Evolutionary conservation across 176 grass and related monocot species (phyloP), one percentile per base, ranked within the genome.

Genomic region (Phragmites australis): DNA sequence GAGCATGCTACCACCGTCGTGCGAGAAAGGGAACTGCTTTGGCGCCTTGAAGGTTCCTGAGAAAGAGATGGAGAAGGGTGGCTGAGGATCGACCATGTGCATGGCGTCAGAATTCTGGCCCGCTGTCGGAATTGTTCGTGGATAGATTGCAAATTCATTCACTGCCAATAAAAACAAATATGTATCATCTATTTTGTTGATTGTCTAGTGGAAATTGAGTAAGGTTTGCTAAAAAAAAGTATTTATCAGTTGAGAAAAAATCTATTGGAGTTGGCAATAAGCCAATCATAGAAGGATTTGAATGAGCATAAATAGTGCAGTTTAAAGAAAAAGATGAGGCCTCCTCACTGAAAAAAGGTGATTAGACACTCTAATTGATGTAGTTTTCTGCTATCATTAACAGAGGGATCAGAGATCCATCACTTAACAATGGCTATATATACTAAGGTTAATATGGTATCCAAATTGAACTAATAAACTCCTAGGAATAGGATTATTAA

Each of bases 51-150:
- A 72, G 32, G 40, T 47, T 62, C 41, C 65, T 6, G 84, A 76
- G 59, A 93, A 97, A 15, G 90, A 89, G 29, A 80, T 89, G 23
- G 90, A 86, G 51, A 97, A 85, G 15, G 89, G 34, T 1, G 34
- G 83, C 19, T 82, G 86, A 62, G 12, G 58, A 34, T 83, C 63
- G 0, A 61, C 48, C 21, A 47, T 26, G 3, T 54, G 74, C 63
- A 93, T 31, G 31, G 66, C 1, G 0, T 73, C 61, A 25, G 52
- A 32, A 55, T 62, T 57, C 63, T 69, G 66, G 31, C 32, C 1
- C 8, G 29, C 50, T 66, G 23, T 67, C 57, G 68, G 19, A 76
- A 81, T 74, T 74, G 78, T 22, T 70, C 15, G 67, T 21, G 56
- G 68, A 27, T 83, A 88, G 54, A 65, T 27, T 17, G 76, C 79